Base-by-base conservation (phyloP, 1,139 yeast species). In the Fermentozyma sake region DNA sequence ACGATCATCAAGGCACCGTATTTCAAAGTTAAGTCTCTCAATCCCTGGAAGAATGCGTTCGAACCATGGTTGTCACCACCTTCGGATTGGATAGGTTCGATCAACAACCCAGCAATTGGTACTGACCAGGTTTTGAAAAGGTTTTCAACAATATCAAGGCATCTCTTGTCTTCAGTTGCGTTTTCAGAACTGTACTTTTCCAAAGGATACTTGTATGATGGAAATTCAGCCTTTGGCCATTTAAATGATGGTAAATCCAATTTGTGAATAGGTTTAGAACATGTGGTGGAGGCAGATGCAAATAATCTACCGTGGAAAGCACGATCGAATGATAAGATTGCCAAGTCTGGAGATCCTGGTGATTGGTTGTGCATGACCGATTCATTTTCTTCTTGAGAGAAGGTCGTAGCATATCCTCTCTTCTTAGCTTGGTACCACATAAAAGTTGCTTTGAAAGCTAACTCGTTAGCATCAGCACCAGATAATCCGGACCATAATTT, bases 1-100 rank as follows among this genome's bases (percentile, higher is more conserved):
- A 81, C 75, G 42, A 83, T 83, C 63, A 82, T 60, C 41, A 80
- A 67, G 28, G 82, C 75, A 34, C 74, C 81, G 55, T 79, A 62
- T 51, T 78, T 74, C 51, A 74, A 57, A 35, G 91, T 79, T 44
- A 83, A 55, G 42, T 76, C 79, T 54, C 89, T 76, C 42, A 82
- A 64, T 23, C 85, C 83, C 57, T 80, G 89, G 80, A 82, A 81
- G 60, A 80, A 83, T 21, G 59, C 71, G 16, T 74, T 68, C 21
- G 86, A 76, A 9, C 83, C 93, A 51, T 82, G 94, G 66, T 81
- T 81, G 58, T 82, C 93, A 52, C 93, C 93, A 52, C 93, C 93
- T 61, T 82, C 93, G 18, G 89, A 77, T 58, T 82, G 93, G 39
- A 83, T 76, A 37, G 93, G 93, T 61, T 82, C 93, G 32, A 80